A percentile compares a stretch with the other conserved stretches of the same genome.
phyloP scores from a whole-genome alignment of 768 basidiomycete genomes.

The Sistotremastrum niveocremeum region DNA sequence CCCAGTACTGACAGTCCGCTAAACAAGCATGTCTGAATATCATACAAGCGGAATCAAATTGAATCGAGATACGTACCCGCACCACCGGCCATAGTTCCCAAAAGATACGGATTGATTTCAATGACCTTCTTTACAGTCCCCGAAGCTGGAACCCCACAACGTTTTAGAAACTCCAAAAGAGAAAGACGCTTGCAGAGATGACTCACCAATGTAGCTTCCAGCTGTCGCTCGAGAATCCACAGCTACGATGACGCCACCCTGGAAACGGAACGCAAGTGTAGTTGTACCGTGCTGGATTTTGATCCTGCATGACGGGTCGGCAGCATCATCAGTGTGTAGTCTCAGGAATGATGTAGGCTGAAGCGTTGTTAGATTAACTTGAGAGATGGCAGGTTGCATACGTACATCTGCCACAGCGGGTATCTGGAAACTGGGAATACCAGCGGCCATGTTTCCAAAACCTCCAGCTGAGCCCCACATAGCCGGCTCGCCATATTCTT shows the following conservation, averaged over 20 bases:
- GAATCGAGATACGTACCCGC: slow-evolving; percentile 47
- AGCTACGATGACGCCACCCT: slow-evolving; percentile 96
- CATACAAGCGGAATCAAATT: not conserved
- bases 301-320: slow-evolving; percentile 88
- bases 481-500: slow-evolving; percentile 9
- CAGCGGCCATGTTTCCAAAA: slow-evolving; percentile 60
- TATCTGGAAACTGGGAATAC: slow-evolving; percentile 57
- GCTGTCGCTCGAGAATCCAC: slow-evolving; percentile 98
- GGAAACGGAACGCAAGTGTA: slow-evolving; percentile 90
- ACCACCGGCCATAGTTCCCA: slow-evolving; percentile 99
- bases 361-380: not conserved
- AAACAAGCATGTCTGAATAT: slow-evolving; percentile 2
- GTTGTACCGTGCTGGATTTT: slow-evolving; percentile 99
- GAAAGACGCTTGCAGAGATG: no score
- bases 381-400: slow-evolving; percentile 6
- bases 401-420: slow-evolving; percentile 69
- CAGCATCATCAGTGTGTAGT: slow-evolving; percentile 89
- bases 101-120: slow-evolving; percentile 95
- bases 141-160: slow-evolving; percentile 41
- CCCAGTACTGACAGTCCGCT: slow-evolving; percentile 97
- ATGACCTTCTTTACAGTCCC: slow-evolving; percentile 99
- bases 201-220: slow-evolving; percentile 88
- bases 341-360: slow-evolving; percentile 87
- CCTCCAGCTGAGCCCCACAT: slow-evolving; percentile 79
- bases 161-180: slow-evolving; percentile 1